phyloP scores from a whole-genome alignment of 345 rosid genomes.

The Populus euphratica region DNA sequence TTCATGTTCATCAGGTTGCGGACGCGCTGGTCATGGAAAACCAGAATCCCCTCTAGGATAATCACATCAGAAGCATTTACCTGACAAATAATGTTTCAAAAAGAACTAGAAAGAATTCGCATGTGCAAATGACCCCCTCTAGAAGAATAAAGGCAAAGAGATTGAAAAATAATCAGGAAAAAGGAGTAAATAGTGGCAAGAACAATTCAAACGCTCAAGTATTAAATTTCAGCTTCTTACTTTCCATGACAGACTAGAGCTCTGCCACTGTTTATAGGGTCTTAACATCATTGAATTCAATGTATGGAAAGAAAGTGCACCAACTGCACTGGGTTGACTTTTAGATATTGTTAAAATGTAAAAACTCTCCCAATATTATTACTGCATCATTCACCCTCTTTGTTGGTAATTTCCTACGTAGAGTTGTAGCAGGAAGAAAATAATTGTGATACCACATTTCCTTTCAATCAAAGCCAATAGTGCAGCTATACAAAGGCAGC shows the following conservation, averaged over 20 bases:
- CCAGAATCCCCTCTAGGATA: slow-evolving; percentile 93
- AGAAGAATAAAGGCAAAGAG: neutral
- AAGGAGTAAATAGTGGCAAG: neutral
- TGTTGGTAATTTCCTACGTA: neutral
- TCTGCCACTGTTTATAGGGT: neutral
- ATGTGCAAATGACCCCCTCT: neutral
- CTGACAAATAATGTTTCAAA: slow-evolving; percentile 28
- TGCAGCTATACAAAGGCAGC: neutral
- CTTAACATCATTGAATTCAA: neutral
- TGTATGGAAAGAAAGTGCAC: neutral
- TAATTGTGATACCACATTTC: neutral
- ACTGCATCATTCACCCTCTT: neutral
- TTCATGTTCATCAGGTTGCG: slow-evolving; percentile 94
- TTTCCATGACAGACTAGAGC: neutral
- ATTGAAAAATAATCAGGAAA: neutral
- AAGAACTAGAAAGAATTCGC: neutral
- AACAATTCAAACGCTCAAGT: neutral
- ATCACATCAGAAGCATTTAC: slow-evolving; percentile 98
- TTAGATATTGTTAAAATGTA: neutral
- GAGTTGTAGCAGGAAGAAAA: neutral
- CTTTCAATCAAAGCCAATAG: neutral
- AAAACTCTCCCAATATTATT: neutral
- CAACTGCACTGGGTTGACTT: neutral
- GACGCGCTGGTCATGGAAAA: slow-evolving; percentile 87
- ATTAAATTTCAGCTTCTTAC: neutral